Evolutionary conservation across 225 moss, liverwort and hornwort genomes (phyloP).

Genomic region (Marchantia polymorpha): DNA sequence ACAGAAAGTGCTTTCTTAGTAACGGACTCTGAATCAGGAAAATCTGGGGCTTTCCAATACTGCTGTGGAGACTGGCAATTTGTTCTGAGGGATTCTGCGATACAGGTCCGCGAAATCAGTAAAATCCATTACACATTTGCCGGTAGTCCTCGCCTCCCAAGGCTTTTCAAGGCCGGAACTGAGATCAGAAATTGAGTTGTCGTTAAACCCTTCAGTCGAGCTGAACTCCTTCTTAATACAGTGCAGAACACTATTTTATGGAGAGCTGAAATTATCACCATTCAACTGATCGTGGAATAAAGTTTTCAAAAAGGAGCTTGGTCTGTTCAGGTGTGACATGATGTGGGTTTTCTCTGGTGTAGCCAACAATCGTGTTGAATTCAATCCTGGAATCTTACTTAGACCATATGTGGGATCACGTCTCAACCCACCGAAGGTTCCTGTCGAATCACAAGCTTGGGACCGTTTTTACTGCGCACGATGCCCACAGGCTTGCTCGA

Average conservation of each 20-base stretch:
- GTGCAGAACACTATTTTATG: not conserved
- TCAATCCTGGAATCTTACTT: too few species aligned
- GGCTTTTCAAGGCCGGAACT: not conserved
- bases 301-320: not conserved
- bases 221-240: not conserved
- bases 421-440: too few species aligned
- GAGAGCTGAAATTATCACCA: not conserved
- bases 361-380: not conserved
- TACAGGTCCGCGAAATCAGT: not conserved
- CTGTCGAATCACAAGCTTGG: too few species aligned
- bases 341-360: not conserved
- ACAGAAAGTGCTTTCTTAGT: not conserved
- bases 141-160: not conserved
- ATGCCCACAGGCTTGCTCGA: too few species aligned
- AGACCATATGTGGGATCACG: too few species aligned
- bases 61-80: not conserved
- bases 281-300: not conserved
- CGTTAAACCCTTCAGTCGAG: not conserved
- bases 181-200: not conserved
- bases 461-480: too few species aligned
- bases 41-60: not conserved
- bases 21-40: not conserved
- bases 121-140: not conserved
- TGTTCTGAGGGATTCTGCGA: not conserved
- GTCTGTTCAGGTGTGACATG: not conserved